A percentile compares a stretch with the other conserved stretches of the same genome.
Evolutionary conservation across 2,329 filamentous ascomycete species (phyloP).

Genomic region (Alternaria ethzedia): DNA sequence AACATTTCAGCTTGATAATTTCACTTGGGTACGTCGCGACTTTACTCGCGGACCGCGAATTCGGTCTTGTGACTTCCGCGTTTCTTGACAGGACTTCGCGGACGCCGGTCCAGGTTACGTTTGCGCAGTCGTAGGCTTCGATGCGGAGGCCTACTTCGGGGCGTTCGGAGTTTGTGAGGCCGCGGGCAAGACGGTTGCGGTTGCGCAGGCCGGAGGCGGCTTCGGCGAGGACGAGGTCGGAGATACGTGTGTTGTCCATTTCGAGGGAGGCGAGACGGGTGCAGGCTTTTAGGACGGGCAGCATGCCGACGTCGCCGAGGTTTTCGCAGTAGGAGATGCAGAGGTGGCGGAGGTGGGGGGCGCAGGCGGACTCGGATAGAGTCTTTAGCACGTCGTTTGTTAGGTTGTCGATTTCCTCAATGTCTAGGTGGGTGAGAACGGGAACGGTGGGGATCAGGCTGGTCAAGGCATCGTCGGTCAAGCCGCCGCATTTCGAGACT

Average conservation of each 20-base stretch:
- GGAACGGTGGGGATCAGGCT: slow-evolving; percentile 77
- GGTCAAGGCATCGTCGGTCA: slow-evolving; percentile 76
- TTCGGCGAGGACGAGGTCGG: slow-evolving; percentile 84
- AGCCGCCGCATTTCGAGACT: slow-evolving; percentile 74
- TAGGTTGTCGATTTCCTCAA: slow-evolving; percentile 82
- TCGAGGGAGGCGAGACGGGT: slow-evolving; percentile 72
- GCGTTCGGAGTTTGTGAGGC: slow-evolving; percentile 36
- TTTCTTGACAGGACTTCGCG: slow-evolving; percentile 87
- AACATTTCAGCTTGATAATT: slow-evolving; percentile 87
- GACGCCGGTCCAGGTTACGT: slow-evolving; percentile 91
- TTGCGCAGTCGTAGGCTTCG: slow-evolving; percentile 88
- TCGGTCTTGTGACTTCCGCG: slow-evolving; percentile 68
- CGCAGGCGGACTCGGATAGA: slow-evolving; percentile 78
- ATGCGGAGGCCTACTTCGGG: slow-evolving; percentile 69
- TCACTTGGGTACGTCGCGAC: slow-evolving; percentile 71
- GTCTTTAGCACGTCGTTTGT: slow-evolving; percentile 78
- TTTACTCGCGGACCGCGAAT: slow-evolving; percentile 27
- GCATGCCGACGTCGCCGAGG: slow-evolving; percentile 81
- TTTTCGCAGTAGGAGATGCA: slow-evolving; percentile 90
- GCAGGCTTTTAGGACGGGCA: slow-evolving; percentile 80
- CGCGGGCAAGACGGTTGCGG: slow-evolving; percentile 60
- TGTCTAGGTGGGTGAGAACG: slow-evolving; percentile 80
- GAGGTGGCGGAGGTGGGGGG: slow-evolving; percentile 74
- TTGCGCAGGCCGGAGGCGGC: slow-evolving; percentile 79
- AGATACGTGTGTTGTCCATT: slow-evolving; percentile 92